A percentile compares a stretch with the other conserved stretches of the same genome.
These are phyloP conservation scores for Psilocybe mexicana DNA, from an alignment of 1,284 basidiomycete species.

Conservation along the genomic window DNA sequence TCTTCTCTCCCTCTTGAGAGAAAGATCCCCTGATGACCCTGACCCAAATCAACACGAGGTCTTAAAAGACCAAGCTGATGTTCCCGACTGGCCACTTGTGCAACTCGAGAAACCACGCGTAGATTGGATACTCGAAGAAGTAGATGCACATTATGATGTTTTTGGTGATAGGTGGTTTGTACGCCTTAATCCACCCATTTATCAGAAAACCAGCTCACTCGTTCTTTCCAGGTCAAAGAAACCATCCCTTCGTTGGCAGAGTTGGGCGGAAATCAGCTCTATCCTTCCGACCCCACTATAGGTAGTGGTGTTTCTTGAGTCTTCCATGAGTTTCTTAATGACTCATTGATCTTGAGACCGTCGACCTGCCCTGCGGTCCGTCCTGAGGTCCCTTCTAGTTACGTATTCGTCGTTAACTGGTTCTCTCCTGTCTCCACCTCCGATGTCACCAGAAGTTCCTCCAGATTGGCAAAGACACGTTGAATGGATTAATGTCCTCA, in stretches of 20 bases:
- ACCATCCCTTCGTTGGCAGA: constrained; percentile 72
- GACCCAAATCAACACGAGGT: constrained; percentile 56
- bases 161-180: constrained; percentile 86
- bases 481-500: constrained; percentile 74
- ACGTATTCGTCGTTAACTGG: constrained; percentile 68
- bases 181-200: constrained; percentile 17
- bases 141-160: constrained; percentile 66
- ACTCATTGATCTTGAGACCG: constrained; percentile 48
- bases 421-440: constrained; percentile 61
- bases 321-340: background rate
- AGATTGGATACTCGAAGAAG: constrained; percentile 79
- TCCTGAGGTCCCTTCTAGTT: constrained; percentile 69
- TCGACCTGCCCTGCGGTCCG: constrained; percentile 64
- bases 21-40: constrained; percentile 44
- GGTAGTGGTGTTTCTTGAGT: constrained; percentile 39
- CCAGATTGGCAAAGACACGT: constrained; percentile 73
- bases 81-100: constrained; percentile 70
- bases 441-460: constrained; percentile 41
- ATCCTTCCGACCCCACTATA: constrained; percentile 64
- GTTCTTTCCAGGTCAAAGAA: constrained; percentile 62
- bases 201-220: constrained; percentile 5
- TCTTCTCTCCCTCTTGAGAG: constrained; percentile 58
- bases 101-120: constrained; percentile 79
- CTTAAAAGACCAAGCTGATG: constrained; percentile 64
- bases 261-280: constrained; percentile 69